A percentile compares a stretch with the other conserved stretches of the same genome.
phyloP scores from a whole-genome alignment of 176 grass and related monocot genomes.

The Oryza glaberrima region DNA sequence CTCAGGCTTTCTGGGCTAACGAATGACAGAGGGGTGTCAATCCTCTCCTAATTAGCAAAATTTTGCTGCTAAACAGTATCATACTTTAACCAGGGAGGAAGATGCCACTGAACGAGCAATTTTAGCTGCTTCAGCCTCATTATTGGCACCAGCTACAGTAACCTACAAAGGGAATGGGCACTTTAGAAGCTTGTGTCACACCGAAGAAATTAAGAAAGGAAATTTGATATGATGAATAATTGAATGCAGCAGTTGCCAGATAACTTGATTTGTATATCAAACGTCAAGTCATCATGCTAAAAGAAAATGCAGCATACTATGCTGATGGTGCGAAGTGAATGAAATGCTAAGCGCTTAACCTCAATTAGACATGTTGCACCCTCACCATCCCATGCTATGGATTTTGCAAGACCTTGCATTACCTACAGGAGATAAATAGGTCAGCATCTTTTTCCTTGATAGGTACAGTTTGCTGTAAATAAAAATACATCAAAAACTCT shows the following conservation, averaged over 20 bases:
- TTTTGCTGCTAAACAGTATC: conserved; percentile 28
- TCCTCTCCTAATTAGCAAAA: conserved; percentile 17
- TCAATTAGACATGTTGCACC: conserved; percentile 97
- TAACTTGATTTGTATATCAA: not conserved
- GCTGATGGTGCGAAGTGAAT: not conserved
- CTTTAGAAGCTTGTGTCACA: conserved; percentile 22
- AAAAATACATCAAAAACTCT: conserved; percentile 1
- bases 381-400: conserved; percentile 97
- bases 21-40: conserved; percentile 26
- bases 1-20: conserved; percentile 19
- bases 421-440: conserved; percentile 58
- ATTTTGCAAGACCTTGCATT: conserved; percentile 99
- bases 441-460: conserved; percentile 26
- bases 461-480: not conserved
- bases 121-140: conserved; percentile 81
- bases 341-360: conserved; percentile 49
- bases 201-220: not conserved
- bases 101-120: conserved; percentile 91
- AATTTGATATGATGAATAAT: not conserved
- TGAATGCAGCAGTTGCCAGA: not conserved
- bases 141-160: conserved; percentile 68
- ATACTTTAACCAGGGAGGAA: conserved; percentile 97
- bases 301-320: conserved; percentile 8
- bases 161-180: conserved; percentile 56
- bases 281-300: conserved; percentile 1